These are phyloP conservation scores for Niebla homalea DNA, from an alignment of 495 filamentous ascomycete genomes.

Conservation along the genomic window DNA sequence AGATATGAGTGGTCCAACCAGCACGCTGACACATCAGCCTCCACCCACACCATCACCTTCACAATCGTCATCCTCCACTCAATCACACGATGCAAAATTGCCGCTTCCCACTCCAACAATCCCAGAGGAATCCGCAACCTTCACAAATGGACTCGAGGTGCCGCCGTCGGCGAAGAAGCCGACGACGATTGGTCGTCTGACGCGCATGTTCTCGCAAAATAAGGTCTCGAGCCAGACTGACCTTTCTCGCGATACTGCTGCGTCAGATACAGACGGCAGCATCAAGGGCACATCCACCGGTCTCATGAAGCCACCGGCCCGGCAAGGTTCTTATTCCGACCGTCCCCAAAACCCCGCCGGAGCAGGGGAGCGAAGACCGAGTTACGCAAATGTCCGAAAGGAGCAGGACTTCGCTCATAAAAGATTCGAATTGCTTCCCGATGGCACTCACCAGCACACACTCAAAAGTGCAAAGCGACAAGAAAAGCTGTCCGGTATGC, in stretches of 20 bases:
- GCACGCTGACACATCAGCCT: constrained; percentile 11
- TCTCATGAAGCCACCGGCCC: constrained; percentile 20
- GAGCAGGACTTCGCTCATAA: constrained; percentile 29
- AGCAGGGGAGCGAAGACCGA: constrained; percentile 29
- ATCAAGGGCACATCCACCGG: constrained; percentile 23
- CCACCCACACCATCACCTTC: constrained; percentile 14
- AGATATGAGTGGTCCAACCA: constrained; percentile 15
- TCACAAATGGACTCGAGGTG: constrained; percentile 15
- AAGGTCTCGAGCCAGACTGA: constrained; percentile 20
- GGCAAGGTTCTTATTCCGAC: constrained; percentile 24
- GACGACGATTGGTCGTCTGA: constrained; percentile 44
- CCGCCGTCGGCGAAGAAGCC: constrained; percentile 26
- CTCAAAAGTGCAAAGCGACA: constrained; percentile 79
- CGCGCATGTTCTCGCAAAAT: constrained; percentile 43
- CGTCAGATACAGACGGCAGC: constrained; percentile 31
- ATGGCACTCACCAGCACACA: constrained; percentile 72
- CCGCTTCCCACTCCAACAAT: constrained; percentile 4
- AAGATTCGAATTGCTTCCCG: constrained; percentile 45
- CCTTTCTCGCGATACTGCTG: constrained; percentile 24
- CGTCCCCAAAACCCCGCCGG: constrained; percentile 29
- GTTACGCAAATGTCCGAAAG: constrained; percentile 27
- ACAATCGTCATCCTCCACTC: constrained; percentile 11
- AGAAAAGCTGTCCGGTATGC: constrained; percentile 88
- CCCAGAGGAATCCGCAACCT: constrained; percentile 9
- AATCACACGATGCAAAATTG: constrained; percentile 16